Evolutionary conservation across 2,329 filamentous ascomycete species (phyloP).

Genomic region (Raffaelea albimanens): DNA sequence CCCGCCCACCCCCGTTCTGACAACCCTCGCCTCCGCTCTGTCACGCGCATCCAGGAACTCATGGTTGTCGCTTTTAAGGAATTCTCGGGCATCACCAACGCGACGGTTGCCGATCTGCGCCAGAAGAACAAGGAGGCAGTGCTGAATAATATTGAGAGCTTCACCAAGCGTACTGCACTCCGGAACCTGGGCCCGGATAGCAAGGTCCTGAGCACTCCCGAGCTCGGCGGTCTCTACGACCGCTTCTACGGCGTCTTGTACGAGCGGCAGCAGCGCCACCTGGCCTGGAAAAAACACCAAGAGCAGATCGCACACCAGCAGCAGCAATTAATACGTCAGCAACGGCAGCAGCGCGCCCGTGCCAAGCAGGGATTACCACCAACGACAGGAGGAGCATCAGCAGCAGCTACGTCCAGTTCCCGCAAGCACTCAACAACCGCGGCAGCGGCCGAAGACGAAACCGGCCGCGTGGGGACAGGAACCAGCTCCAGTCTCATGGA

Average conservation of each 20-base stretch:
- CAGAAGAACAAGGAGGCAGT: constrained; percentile 91
- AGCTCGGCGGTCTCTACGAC: constrained; percentile 86
- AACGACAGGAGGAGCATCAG: neutral
- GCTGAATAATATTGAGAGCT: constrained; percentile 90
- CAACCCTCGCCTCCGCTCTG: constrained; percentile 85
- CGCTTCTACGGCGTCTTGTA: constrained; percentile 89
- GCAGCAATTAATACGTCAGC: constrained; percentile 54
- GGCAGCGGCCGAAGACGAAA: constrained; percentile 53
- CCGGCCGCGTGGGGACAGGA: constrained; percentile 78
- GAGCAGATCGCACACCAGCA: constrained; percentile 57
- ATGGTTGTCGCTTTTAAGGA: constrained; percentile 99
- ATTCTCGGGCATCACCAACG: constrained; percentile 90
- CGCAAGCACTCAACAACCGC: neutral
- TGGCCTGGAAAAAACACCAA: constrained; percentile 70
- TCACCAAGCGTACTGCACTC: constrained; percentile 93
- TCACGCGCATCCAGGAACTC: constrained; percentile 92
- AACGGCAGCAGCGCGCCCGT: constrained; percentile 10
- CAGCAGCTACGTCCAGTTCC: neutral
- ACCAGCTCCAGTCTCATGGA: constrained; percentile 85
- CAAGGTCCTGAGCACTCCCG: constrained; percentile 77
- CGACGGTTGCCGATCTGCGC: constrained; percentile 79
- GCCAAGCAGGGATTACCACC: neutral
- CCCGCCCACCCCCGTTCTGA: constrained; percentile 93
- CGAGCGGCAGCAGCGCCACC: constrained; percentile 76
- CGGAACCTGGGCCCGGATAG: constrained; percentile 92